These are phyloP conservation scores for Penicillium turbatum DNA, from an alignment of 495 filamentous ascomycete species.

Conservation along the genomic window DNA sequence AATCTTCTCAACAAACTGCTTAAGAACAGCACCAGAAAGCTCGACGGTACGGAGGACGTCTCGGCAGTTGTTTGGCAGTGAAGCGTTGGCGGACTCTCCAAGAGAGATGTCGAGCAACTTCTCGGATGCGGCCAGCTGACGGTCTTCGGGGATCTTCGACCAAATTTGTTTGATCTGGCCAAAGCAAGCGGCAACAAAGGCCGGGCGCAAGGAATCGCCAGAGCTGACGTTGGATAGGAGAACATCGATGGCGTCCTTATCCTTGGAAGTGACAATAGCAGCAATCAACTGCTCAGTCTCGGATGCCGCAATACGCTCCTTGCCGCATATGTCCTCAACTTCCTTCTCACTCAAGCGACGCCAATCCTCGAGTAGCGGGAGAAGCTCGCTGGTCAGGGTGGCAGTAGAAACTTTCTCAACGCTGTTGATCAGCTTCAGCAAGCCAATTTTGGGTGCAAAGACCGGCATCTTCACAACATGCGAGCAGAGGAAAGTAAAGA, in stretches of 20 bases:
- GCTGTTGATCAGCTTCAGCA: constrained; percentile 67
- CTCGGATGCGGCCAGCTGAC: constrained; percentile 54
- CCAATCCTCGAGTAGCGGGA: constrained; percentile 68
- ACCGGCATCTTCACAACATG: constrained; percentile 66
- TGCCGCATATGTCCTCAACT: constrained; percentile 41
- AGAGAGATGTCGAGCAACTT: constrained; percentile 55
- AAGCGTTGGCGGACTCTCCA: constrained; percentile 17
- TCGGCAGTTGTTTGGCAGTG: constrained; percentile 51
- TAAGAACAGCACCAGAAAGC: constrained; percentile 65
- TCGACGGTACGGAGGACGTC: constrained; percentile 64
- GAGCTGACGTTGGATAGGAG: constrained; percentile 51
- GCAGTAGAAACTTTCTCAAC: constrained; percentile 62
- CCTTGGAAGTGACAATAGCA: constrained; percentile 59
- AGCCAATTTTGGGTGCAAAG: constrained; percentile 57
- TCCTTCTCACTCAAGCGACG: constrained; percentile 41
- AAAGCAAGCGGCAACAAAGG: constrained; percentile 58
- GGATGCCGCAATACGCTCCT: constrained; percentile 57
- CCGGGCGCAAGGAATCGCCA: constrained; percentile 41
- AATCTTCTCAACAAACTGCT: constrained; percentile 63
- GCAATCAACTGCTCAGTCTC: constrained; percentile 58
- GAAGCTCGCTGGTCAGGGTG: constrained; percentile 63
- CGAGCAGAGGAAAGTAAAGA: constrained; percentile 69
- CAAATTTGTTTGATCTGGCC: constrained; percentile 64
- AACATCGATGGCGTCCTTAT: constrained; percentile 59
- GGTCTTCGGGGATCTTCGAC: constrained; percentile 61